phyloP scores from a whole-genome alignment of 768 basidiomycete species.

The Gloeopeniophorella convolvens region DNA sequence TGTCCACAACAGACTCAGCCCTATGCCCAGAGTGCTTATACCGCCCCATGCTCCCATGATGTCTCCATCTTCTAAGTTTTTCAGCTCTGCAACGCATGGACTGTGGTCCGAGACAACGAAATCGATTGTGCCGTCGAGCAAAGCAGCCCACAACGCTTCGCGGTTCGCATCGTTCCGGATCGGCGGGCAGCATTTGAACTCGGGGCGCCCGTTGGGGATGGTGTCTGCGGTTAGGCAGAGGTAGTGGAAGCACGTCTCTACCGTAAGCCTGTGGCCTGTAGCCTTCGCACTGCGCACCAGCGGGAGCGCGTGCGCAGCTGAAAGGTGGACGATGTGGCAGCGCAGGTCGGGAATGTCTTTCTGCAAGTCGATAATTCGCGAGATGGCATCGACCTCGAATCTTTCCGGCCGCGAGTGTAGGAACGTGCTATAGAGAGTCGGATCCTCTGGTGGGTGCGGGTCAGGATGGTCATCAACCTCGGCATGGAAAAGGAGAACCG shows the following conservation, averaged over 20 bases:
- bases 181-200: constrained; percentile 97
- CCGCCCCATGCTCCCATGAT: constrained; percentile 95
- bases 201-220: constrained; percentile 69
- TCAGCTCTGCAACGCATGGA: constrained; percentile 79
- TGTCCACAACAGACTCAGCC: constrained; percentile 85
- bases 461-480: constrained; percentile 56
- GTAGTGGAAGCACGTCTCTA: constrained; percentile 99
- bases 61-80: constrained; percentile 69
- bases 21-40: constrained; percentile 85
- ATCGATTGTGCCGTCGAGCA: constrained; percentile 80
- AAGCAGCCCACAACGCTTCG: constrained; percentile 72
- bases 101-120: constrained; percentile 96
- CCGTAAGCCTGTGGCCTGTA: constrained; percentile 66
- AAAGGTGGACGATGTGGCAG: constrained; percentile 94
- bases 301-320: constrained; percentile 76
- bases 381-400: constrained; percentile 78
- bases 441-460: constrained; percentile 30
- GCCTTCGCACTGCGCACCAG: constrained; percentile 62
- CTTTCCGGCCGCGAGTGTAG: constrained; percentile 75
- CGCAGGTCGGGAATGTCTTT: constrained; percentile 56
- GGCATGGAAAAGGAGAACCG: constrained; percentile 87
- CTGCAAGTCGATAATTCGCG: constrained; percentile 64
- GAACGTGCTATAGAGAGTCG: constrained; percentile 70
- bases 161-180: constrained; percentile 72
- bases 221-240: constrained; percentile 66